Conservation (phyloP, 2,329 filamentous ascomycete species). For the Coniochaeta sp. region DNA sequence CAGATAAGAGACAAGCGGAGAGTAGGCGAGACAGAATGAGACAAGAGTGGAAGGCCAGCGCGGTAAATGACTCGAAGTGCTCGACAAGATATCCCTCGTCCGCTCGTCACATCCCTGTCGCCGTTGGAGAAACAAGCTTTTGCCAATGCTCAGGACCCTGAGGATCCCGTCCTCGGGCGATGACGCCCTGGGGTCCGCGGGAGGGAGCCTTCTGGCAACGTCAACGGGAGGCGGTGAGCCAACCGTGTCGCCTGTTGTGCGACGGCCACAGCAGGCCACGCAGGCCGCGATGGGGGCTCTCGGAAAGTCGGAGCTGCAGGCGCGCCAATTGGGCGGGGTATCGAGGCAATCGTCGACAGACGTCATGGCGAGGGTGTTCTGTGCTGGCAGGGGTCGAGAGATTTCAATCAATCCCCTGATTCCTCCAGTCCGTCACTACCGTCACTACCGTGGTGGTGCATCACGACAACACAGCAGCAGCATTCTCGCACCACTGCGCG, state of each 20-base stretch:
- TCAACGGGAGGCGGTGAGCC: not conserved
- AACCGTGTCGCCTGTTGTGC: not conserved
- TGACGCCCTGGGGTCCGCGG: not conserved
- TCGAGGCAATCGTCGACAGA: not conserved
- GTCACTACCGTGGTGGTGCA: too few species aligned
- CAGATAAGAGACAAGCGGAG: not conserved
- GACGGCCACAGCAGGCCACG: too few species aligned
- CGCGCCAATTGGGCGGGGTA: not conserved
- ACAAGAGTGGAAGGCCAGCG: not conserved
- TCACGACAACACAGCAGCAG: too few species aligned
- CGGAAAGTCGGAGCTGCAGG: not conserved
- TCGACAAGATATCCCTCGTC: not conserved
- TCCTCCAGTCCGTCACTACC: too few species aligned
- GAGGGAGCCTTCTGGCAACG: not conserved
- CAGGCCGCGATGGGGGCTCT: not conserved
- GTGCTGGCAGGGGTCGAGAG: too few species aligned
- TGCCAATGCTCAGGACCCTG: not conserved
- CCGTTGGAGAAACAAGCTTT: not conserved
- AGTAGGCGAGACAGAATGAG: not conserved
- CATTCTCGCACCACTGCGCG: too few species aligned
- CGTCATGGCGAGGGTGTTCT: not conserved
- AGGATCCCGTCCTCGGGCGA: not conserved
- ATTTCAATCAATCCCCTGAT: too few species aligned
- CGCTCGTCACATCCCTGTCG: not conserved
- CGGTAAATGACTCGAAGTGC: not conserved